Conservation (phyloP, 108 stramenopile genomes). For the Bacterosira constricta region DNA sequence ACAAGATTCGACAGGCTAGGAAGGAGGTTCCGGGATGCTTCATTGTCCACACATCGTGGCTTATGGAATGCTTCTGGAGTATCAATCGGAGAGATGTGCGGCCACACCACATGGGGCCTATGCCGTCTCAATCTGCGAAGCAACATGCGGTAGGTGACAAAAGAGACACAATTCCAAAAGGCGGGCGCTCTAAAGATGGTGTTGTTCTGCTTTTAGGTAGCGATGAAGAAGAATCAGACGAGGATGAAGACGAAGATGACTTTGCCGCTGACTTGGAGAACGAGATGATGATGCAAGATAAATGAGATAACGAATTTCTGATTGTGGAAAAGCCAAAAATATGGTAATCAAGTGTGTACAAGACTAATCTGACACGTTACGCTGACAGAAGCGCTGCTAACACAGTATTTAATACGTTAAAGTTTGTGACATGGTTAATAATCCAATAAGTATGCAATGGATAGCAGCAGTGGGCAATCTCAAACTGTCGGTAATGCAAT, state of each 20-base stretch:
- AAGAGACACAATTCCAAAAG: too few relatives aligned
- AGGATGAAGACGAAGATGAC: constrained; percentile 60
- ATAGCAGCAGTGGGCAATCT: too few relatives aligned
- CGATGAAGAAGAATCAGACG: constrained; percentile 32
- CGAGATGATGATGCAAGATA: constrained; percentile 43
- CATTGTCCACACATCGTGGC: constrained; percentile 74
- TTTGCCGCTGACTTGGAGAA: constrained; percentile 63
- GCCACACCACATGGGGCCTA: constrained; percentile 42
- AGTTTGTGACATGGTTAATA: too few relatives aligned
- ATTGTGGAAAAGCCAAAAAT: too few relatives aligned
- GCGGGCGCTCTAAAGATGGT: too few relatives aligned
- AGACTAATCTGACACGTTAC: too few relatives aligned
- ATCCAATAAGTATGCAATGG: too few relatives aligned
- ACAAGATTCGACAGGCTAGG: constrained; percentile 69
- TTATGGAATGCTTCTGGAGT: constrained; percentile 87
- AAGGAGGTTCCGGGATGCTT: constrained; percentile 64
- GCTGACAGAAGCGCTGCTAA: too few relatives aligned
- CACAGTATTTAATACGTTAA: too few relatives aligned
- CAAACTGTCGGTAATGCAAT: too few relatives aligned
- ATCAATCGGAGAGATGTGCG: constrained; percentile 53
- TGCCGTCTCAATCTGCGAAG: constrained; percentile 12
- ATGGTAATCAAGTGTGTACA: too few relatives aligned
- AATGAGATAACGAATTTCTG: too few relatives aligned
- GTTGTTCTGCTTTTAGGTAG: neutral
- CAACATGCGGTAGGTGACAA: constrained; percentile 24